Evolutionary conservation across 2,329 filamentous ascomycete genomes (phyloP).

Genomic region (Curvularia eragrostidis): DNA sequence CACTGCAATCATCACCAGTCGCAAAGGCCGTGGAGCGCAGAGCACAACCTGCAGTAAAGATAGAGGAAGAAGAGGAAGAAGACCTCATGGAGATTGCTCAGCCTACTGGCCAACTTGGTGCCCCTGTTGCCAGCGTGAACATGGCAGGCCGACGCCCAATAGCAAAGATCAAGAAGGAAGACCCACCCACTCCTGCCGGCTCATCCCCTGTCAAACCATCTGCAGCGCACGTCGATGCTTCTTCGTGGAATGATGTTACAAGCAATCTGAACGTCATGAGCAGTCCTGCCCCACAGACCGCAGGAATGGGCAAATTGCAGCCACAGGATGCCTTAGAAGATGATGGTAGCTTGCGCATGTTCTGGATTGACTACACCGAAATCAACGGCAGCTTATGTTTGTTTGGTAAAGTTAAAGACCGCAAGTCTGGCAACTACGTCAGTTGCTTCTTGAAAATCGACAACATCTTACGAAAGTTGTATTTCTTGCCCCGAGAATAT

Average conservation of each 20-base stretch:
- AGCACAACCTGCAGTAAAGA: conserved; percentile 60
- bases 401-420: conserved; percentile 95
- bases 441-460: conserved; percentile 97
- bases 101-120: conserved; percentile 67
- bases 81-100: conserved; percentile 87
- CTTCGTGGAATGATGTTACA: conserved; percentile 87
- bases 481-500: conserved; percentile 81
- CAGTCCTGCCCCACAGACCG: conserved; percentile 70
- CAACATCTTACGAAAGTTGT: conserved; percentile 90
- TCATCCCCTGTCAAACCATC: conserved; percentile 75
- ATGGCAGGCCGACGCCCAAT: conserved; percentile 79
- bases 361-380: conserved; percentile 97
- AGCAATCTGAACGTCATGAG: conserved; percentile 85
- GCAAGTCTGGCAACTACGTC: conserved; percentile 76
- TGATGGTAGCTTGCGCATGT: conserved; percentile 90
- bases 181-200: conserved; percentile 73
- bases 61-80: conserved; percentile 75
- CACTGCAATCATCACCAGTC: conserved; percentile 82
- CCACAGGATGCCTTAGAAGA: conserved; percentile 87
- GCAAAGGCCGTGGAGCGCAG: conserved; percentile 79
- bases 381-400: conserved; percentile 89
- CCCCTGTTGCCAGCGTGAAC: conserved; percentile 77
- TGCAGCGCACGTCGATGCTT: conserved; percentile 69
- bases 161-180: conserved; percentile 72
- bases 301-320: conserved; percentile 78